Percentiles rank a stretch among this genome's conserved stretches.
Conservation (phyloP, 495 filamentous ascomycete genomes). For the Viridothelium virens region DNA sequence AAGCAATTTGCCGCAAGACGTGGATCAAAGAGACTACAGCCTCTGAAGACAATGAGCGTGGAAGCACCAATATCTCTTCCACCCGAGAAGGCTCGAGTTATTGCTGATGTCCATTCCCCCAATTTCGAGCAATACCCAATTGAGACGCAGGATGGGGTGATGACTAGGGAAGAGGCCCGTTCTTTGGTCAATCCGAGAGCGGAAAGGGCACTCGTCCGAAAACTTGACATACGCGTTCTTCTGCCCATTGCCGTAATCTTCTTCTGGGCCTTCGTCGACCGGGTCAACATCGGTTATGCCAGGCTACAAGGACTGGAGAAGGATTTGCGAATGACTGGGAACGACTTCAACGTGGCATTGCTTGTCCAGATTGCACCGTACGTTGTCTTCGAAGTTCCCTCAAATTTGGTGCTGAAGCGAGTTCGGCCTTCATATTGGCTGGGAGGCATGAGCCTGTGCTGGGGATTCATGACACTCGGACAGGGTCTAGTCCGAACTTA, state of each 20-base stretch:
- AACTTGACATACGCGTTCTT: conserved; percentile 25
- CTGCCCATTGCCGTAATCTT: conserved; percentile 39
- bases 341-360: conserved; percentile 52
- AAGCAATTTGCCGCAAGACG: no score
- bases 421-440: conserved; percentile 52
- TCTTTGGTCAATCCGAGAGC: conserved; percentile 3
- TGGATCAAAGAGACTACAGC: no score
- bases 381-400: conserved; percentile 54
- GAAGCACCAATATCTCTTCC: neutral
- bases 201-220: conserved; percentile 23
- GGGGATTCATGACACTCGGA: conserved; percentile 39
- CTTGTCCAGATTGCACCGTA: conserved; percentile 60
- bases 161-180: conserved; percentile 2
- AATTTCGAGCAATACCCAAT: neutral
- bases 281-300: conserved; percentile 45
- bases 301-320: conserved; percentile 49
- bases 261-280: conserved; percentile 36
- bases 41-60: neutral
- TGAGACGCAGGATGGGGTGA: neutral
- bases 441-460: conserved; percentile 45
- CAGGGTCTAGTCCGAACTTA: conserved; percentile 48
- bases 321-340: conserved; percentile 49
- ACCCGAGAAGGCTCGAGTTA: conserved; percentile 6
- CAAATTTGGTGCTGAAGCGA: conserved; percentile 57
- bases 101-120: neutral